Evolutionary conservation across 1,284 basidiomycete genomes (phyloP).

Genomic region (Lentinus polychrous): DNA sequence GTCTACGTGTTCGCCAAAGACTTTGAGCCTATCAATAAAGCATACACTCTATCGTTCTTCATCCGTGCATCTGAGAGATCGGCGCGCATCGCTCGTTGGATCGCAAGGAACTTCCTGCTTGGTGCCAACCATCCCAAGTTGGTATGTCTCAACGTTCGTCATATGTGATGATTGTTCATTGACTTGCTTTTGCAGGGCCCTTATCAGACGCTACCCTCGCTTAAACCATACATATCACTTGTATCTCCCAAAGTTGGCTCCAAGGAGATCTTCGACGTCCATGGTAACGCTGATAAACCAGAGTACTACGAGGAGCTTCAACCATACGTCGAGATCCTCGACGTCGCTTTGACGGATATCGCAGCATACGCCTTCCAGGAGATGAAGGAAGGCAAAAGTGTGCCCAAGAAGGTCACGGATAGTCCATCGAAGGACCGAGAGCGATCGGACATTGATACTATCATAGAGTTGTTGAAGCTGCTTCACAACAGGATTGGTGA

Average conservation of each 20-base stretch:
- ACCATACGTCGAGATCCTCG: slow-evolving; percentile 46
- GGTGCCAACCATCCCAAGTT: slow-evolving; percentile 9
- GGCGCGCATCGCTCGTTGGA: slow-evolving; percentile 46
- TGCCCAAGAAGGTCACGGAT: slow-evolving; percentile 2
- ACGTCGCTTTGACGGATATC: slow-evolving; percentile 49
- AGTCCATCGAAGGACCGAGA: slow-evolving; percentile 20
- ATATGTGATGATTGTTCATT: background rate
- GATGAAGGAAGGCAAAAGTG: slow-evolving; percentile 13
- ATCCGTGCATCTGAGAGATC: slow-evolving; percentile 42
- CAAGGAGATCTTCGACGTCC: slow-evolving; percentile 35
- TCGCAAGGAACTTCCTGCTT: slow-evolving; percentile 36
- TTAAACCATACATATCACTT: slow-evolving; percentile 23
- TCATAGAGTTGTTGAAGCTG: slow-evolving; percentile 39
- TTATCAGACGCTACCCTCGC: slow-evolving; percentile 15
- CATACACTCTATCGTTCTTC: slow-evolving; percentile 44
- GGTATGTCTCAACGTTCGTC: slow-evolving; percentile 6
- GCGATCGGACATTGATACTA: slow-evolving; percentile 35
- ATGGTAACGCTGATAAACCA: slow-evolving; percentile 31
- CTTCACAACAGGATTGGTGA: slow-evolving; percentile 59
- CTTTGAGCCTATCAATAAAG: slow-evolving; percentile 32
- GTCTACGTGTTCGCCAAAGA: slow-evolving; percentile 31
- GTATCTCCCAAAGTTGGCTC: slow-evolving; percentile 27
- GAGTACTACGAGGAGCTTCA: slow-evolving; percentile 59
- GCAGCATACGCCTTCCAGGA: slow-evolving; percentile 49
- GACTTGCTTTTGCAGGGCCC: slow-evolving; percentile 3